phyloP scores from a whole-genome alignment of 768 basidiomycete genomes.

The Tephrocybe rancida region DNA sequence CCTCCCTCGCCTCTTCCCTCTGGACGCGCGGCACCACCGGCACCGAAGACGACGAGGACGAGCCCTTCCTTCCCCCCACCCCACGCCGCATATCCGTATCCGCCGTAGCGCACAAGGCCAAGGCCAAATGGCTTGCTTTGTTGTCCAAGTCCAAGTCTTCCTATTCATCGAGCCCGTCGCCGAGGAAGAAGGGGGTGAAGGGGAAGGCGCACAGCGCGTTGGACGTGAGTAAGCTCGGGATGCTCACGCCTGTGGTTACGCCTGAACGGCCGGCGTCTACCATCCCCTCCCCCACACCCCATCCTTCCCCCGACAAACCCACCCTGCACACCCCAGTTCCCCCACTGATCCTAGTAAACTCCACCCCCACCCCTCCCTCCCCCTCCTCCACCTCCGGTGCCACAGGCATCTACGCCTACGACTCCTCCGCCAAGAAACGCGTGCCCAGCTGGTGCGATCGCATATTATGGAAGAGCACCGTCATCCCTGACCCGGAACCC shows the following conservation, averaged over 20 bases:
- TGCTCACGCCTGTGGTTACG: conserved; percentile 1
- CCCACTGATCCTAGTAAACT: conserved; percentile 27
- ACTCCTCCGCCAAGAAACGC: conserved; percentile 78
- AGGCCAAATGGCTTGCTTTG: conserved; percentile 54
- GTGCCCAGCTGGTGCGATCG: conserved; percentile 92
- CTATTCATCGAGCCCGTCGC: not conserved
- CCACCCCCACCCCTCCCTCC: too few relatives aligned
- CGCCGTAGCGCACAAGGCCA: conserved; percentile 53
- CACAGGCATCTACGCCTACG: too few relatives aligned
- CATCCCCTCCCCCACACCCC: conserved; percentile 11
- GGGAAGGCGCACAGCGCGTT: conserved; percentile 11
- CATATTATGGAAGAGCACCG: conserved; percentile 79
- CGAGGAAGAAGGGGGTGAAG: not conserved
- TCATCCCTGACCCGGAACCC: conserved; percentile 45
- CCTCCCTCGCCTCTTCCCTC: conserved; percentile 56
- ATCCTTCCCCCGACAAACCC: conserved; percentile 24
- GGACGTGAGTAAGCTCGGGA: conserved; percentile 13
- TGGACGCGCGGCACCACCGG: conserved; percentile 51
- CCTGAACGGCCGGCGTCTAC: conserved; percentile 17
- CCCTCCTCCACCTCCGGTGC: not conserved
- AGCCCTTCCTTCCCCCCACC: conserved; percentile 33
- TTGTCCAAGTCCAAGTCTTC: conserved; percentile 28
- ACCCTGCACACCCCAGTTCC: conserved; percentile 18
- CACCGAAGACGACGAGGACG: conserved; percentile 41
- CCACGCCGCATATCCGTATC: conserved; percentile 31